Percentiles rank a stretch among this genome's conserved stretches.
Evolutionary conservation across 1,284 basidiomycete genomes (phyloP).

Genomic region (Apiotrichum gracile): DNA sequence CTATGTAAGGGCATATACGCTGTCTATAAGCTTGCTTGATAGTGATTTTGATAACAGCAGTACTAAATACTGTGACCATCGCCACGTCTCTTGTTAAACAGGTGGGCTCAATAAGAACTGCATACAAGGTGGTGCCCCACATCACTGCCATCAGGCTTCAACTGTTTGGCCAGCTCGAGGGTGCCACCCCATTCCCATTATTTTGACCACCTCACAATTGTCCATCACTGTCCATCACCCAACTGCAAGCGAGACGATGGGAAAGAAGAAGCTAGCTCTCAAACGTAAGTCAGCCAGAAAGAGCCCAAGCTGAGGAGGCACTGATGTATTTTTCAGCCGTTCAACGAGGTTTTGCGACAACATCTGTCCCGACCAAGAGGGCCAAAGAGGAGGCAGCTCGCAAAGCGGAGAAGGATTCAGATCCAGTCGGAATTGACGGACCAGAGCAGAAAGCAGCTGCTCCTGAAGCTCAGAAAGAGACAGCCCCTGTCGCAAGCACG

Average conservation of each 20-base stretch:
- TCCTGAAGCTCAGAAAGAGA: neutral
- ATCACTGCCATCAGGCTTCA: too few relatives aligned
- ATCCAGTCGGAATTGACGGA: neutral
- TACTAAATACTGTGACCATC: too few relatives aligned
- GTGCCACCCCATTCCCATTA: too few relatives aligned
- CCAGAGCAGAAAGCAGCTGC: too few relatives aligned
- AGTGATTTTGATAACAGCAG: too few relatives aligned
- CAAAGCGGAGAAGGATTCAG: slow-evolving; percentile 24
- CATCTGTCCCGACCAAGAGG: slow-evolving; percentile 71
- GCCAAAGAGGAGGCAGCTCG: slow-evolving; percentile 50
- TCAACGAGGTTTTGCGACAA: slow-evolving; percentile 70
- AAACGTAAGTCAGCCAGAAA: slow-evolving; percentile 58
- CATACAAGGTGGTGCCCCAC: too few relatives aligned
- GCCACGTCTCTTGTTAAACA: too few relatives aligned
- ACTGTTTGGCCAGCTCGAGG: too few relatives aligned
- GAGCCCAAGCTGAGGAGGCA: slow-evolving; percentile 26
- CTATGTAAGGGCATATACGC: too few relatives aligned
- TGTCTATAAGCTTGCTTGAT: too few relatives aligned
- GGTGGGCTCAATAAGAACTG: too few relatives aligned
- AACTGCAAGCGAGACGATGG: slow-evolving; percentile 55
- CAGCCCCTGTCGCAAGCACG: neutral
- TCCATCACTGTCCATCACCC: neutral
- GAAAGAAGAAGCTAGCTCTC: slow-evolving; percentile 78
- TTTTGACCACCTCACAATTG: neutral
- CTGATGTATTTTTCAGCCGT: slow-evolving; percentile 22